A percentile compares a stretch with the other conserved stretches of the same genome.
phyloP scores from a whole-genome alignment of 306 rosid genomes.

The Lathyrus oleraceus region DNA sequence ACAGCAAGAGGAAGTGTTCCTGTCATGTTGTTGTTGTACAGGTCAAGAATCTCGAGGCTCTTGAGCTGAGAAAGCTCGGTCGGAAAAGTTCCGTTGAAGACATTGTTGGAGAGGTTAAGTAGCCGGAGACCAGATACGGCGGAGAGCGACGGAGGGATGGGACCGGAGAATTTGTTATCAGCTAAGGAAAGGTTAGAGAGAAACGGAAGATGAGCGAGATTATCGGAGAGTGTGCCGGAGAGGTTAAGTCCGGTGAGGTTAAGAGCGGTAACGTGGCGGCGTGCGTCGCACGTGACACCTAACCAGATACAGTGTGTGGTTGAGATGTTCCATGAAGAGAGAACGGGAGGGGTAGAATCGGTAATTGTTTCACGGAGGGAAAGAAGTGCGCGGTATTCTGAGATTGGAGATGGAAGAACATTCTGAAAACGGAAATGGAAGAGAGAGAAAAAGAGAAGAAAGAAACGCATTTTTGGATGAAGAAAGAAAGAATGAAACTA shows the following conservation, averaged over 20 bases:
- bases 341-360: slow-evolving; percentile 52
- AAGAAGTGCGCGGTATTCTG: slow-evolving; percentile 70
- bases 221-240: slow-evolving; percentile 59
- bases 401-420: slow-evolving; percentile 30
- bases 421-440: slow-evolving; percentile 32
- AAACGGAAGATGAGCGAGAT: slow-evolving; percentile 56
- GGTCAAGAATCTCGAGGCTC: slow-evolving; percentile 64
- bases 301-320: slow-evolving; percentile 62
- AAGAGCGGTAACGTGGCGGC: slow-evolving; percentile 58
- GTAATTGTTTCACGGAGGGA: slow-evolving; percentile 56
- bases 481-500: not conserved
- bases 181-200: slow-evolving; percentile 67
- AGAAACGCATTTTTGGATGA: slow-evolving; percentile 47
- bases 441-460: slow-evolving; percentile 38
- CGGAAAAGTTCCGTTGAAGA: slow-evolving; percentile 72
- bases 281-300: slow-evolving; percentile 73
- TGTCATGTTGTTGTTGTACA: slow-evolving; percentile 82
- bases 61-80: slow-evolving; percentile 49
- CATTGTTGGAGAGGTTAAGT: slow-evolving; percentile 84
- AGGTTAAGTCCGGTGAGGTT: slow-evolving; percentile 64
- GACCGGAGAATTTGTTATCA: slow-evolving; percentile 54
- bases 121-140: slow-evolving; percentile 49
- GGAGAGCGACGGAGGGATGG: slow-evolving; percentile 64
- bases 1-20: slow-evolving; percentile 70
- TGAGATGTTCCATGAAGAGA: slow-evolving; percentile 68